Base-by-base conservation (phyloP, 768 basidiomycete genomes). In the Tephrocybe sp. region DNA sequence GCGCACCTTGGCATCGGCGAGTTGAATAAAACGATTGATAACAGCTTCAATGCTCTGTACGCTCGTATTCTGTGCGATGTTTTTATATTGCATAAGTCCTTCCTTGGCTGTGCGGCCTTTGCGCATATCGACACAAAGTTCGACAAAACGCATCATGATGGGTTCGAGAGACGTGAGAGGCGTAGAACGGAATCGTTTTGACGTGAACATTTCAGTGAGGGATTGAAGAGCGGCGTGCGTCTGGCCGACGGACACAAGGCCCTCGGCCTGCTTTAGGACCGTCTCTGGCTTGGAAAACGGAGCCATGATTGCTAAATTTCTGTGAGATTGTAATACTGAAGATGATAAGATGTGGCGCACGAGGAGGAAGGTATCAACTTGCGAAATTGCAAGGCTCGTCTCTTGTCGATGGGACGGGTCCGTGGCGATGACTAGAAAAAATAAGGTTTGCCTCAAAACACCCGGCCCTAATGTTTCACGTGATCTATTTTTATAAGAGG, bases 31-130 rank as follows among this genome's bases (percentile, higher is more conserved):
- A 39, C 80, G 78, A 55, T 85, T 88, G 63, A 99, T 87, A 62
- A 98, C 93, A 41, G 80, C 75, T 68, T 99, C 96, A 65, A 99
- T 95, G 55, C 89, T 92, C 43, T 80, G 82, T 36, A 98, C 92
- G 66, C 83, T 91, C 17, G 87, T 84, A 60, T 95, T 93, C 64
- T 99, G 96, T 0, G 93, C 93, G 60, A 97, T 93, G 67, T 98
- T 98, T 75, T 97, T 98, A 82, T 92, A 97, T 65, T 92, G 88
- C 85, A 96, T 92, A 42, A 98, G 82, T 19, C 92, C 95, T 64
- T 95, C 93, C 68, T 96, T 94, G 19, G 94, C 95, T 22, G 90
- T 87, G 22, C 92, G 80, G 0, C 94, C 94, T 69, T 95, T 94
- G 58, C 92, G 83, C 80, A 97, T 86, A 54, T 92, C 87, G 54